Evolutionary conservation across 2,329 filamentous ascomycete species (phyloP).

Genomic region (Keithomyces neogunnii): DNA sequence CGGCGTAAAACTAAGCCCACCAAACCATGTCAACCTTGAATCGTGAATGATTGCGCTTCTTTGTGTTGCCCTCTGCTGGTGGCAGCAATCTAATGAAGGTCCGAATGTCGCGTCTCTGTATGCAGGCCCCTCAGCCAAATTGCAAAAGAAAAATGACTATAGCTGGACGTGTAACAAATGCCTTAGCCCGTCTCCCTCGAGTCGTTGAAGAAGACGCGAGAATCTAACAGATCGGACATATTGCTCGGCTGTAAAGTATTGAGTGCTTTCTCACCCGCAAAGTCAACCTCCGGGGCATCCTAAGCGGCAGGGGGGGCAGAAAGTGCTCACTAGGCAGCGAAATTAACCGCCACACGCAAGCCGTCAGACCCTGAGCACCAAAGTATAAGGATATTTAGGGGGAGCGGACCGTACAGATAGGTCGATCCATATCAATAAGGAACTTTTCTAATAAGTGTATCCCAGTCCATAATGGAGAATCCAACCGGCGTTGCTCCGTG

Average conservation of each 20-base stretch:
- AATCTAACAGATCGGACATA: neutral
- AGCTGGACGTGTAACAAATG: neutral
- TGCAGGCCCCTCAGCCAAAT: neutral
- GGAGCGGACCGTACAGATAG: neutral
- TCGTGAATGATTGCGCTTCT: no score
- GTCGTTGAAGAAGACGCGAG: neutral
- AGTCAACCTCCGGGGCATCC: neutral
- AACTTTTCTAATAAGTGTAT: neutral
- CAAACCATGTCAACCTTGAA: no score
- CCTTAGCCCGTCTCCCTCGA: neutral
- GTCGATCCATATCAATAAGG: neutral
- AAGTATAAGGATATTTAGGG: neutral
- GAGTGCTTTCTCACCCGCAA: neutral
- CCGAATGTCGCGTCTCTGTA: no score
- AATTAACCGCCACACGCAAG: neutral
- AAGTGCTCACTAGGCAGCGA: neutral
- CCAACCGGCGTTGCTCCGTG: neutral
- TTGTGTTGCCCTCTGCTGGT: no score
- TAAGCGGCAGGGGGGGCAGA: neutral
- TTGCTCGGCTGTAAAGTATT: neutral
- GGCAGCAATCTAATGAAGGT: no score
- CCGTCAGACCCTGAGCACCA: neutral
- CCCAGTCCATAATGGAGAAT: neutral
- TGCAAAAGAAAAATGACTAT: neutral
- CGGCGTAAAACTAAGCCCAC: no score